Evolutionary conservation across 2,329 filamentous ascomycete genomes (phyloP).

Genomic region (Epichloe typhina): DNA sequence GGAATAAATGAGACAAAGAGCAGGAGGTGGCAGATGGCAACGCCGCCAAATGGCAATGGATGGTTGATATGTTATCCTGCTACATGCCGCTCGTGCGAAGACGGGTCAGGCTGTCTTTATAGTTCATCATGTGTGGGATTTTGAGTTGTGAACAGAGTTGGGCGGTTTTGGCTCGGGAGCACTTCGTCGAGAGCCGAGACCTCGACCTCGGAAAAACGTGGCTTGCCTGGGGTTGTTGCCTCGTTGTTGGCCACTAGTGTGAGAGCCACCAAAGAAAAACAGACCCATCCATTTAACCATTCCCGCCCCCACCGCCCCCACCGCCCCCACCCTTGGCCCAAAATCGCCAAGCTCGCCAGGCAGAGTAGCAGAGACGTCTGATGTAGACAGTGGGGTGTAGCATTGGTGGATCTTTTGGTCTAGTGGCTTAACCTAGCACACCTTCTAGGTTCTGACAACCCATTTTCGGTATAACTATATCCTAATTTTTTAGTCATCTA

Average conservation of each 20-base stretch:
- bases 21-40: neutral
- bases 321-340: neutral
- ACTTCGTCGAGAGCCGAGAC: neutral
- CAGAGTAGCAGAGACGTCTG: neutral
- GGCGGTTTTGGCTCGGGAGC: neutral
- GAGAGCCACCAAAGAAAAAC: neutral
- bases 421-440: no score
- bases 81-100: neutral
- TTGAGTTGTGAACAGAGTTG: neutral
- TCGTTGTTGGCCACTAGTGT: neutral
- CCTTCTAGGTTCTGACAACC: neutral
- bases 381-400: neutral
- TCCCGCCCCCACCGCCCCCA: neutral
- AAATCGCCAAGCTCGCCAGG: no score
- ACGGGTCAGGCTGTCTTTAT: slow-evolving; percentile 2
- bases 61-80: neutral
- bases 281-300: neutral
- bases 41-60: neutral
- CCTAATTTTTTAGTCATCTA: no score
- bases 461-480: no score
- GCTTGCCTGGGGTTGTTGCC: neutral
- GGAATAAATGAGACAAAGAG: neutral
- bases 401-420: no score
- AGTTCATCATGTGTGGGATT: neutral
- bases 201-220: neutral